Evolutionary conservation across 2,329 filamentous ascomycete species (phyloP), one percentile per base, ranked within the genome.

Genomic region (Aspergillus hiratsukae): DNA sequence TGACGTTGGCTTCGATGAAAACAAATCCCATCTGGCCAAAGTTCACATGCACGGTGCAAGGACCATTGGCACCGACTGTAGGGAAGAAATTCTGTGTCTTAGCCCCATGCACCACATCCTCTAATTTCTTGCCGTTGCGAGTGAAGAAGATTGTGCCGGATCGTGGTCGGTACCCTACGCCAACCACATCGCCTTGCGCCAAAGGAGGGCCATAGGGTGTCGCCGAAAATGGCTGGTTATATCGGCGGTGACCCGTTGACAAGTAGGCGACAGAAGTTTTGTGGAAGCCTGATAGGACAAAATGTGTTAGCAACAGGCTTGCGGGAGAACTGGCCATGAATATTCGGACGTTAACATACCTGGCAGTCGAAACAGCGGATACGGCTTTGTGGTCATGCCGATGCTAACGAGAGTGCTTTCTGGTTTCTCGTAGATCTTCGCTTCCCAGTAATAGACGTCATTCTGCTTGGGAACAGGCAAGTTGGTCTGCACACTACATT

Each of bases 401-500:
- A 99, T 91, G 70, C 89, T 92, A 60, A 99, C 83, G 63, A 91
- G 78, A 0, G 91, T 96, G 57, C 79, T 85, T 61, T 97, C 94
- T 3, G 94, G 91, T 76, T 97, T 97, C 60, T 99, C 94, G 76
- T 95, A 99, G 53, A 99, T 88, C 80, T 99, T 99, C 55, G 92
- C 90, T 75, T 99, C 94, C 94, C 94, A 99, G 75, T 99, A 99
- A 75, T 99, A 99, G 10, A 97, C 93, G 69, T 99, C 94, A 70
- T 99, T 99, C 71, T 99, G 94, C 71, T 99, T 99, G 14, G 94
- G 94, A 7, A 99, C 91, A 0, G 94, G 94, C 43, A 99, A 76
- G 68, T 99, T 99, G 80, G 89, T 95, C 80, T 96, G 91, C 60
- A 97, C 94, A 66, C 92, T 96, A 78, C 93, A 97, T 72, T 96